These are phyloP conservation scores for Eutreptiella sp. DNA, from an alignment of 208 protist species.

Conservation along the genomic window DNA sequence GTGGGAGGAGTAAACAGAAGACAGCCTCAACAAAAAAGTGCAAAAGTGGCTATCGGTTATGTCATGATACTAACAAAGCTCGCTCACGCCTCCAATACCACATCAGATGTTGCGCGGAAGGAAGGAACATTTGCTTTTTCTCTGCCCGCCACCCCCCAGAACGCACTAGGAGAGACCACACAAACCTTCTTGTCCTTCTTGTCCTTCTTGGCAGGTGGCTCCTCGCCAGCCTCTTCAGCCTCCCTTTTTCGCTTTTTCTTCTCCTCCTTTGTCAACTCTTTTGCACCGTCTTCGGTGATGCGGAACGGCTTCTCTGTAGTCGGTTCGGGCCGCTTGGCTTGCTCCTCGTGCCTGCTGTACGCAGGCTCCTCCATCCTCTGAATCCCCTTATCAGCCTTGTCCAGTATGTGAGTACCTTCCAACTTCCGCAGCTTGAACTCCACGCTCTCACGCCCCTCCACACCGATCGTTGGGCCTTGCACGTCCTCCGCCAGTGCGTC, in stretches of 20 bases:
- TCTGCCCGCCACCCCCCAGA: no score
- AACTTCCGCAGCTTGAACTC: conserved; percentile 36
- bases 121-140: no score
- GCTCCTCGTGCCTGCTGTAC: conserved; percentile 1
- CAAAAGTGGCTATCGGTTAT: no score
- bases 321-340: conserved; percentile 19
- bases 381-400: conserved; percentile 2
- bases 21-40: no score
- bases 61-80: no score
- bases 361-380: not conserved
- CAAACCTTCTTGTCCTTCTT: conserved; percentile 48
- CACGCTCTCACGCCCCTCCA: conserved; percentile 40
- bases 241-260: conserved; percentile 22
- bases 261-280: conserved; percentile 40
- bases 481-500: conserved; percentile 94
- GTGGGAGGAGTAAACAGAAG: no score
- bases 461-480: conserved; percentile 59
- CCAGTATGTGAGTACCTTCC: conserved; percentile 2
- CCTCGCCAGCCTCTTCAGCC: conserved; percentile 24
- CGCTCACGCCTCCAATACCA: no score
- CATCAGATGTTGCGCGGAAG: no score
- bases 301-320: conserved; percentile 2
- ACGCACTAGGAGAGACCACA: no score
- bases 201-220: conserved; percentile 39
- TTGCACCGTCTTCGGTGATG: conserved; percentile 25